These are phyloP conservation scores for Rhodosporidiobolus odoratus DNA, from an alignment of 768 basidiomycete species.

Conservation along the genomic window DNA sequence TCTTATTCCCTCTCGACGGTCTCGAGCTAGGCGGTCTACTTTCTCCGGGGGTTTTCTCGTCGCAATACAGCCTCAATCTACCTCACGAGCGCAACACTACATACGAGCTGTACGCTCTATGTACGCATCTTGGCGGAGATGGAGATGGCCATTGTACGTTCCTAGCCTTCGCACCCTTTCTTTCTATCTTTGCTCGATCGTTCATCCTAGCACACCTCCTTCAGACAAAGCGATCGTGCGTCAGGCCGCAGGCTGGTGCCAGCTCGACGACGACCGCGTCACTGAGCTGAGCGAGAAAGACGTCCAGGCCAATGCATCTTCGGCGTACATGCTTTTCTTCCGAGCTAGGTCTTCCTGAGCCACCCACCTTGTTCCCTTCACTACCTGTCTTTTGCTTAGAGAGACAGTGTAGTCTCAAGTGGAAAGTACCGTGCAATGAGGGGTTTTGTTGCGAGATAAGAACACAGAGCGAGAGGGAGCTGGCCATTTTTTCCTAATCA, in stretches of 20 bases:
- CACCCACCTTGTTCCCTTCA: background rate
- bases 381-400: background rate
- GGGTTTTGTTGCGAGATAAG: background rate
- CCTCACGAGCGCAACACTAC: slow-evolving; percentile 13
- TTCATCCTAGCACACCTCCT: no score
- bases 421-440: no score
- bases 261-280: slow-evolving; percentile 85
- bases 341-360: background rate
- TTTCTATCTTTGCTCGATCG: background rate
- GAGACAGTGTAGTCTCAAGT: no score
- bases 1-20: slow-evolving; percentile 84
- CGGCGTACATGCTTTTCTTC: slow-evolving; percentile 18
- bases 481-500: no score
- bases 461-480: background rate
- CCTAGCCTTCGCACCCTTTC: background rate
- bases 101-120: slow-evolving; percentile 88
- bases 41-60: slow-evolving; percentile 53
- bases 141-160: slow-evolving; percentile 76
- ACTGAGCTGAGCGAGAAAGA: slow-evolving; percentile 64
- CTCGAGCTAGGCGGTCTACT: slow-evolving; percentile 84
- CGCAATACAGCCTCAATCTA: background rate
- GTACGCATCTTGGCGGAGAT: slow-evolving; percentile 74
- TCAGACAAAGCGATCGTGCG: slow-evolving; percentile 89
- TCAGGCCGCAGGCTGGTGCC: slow-evolving; percentile 76
- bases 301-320: slow-evolving; percentile 53